Base-by-base conservation (phyloP, 192 early-diverging fungal genomes). In the Backusella psychrophila region DNA sequence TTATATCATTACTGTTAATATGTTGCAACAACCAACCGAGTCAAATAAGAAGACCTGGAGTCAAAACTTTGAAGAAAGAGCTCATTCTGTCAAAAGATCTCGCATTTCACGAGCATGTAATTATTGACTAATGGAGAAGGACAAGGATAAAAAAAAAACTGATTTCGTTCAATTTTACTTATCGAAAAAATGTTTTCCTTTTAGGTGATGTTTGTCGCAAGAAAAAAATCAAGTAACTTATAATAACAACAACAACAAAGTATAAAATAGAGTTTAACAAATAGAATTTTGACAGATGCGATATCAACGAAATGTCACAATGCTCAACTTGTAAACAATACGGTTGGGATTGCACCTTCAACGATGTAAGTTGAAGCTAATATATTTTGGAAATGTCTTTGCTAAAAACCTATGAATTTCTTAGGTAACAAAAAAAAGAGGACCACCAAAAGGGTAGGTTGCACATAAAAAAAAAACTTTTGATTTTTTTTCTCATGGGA, bases 381-480 rank as follows among this genome's bases (percentile, higher is more conserved):
- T 23, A 38, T 19, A 23, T 4, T 38, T n/a, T 59, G 21, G 2
- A 14, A 35, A 36, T 69, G 8, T 69, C n/a, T 52, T 34, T 33
- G 34, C 8, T 29, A 19, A 9, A n/a, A 38, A 38, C 38, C 35
- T 49, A 21, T 69, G 23, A 26, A 29, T 26, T 29, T 41, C 42
- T 52, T 69, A 78, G 71, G 72, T 67, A 29, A 72, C 72, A 23
- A 72, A 69, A 52, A 81, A 81, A 39, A 56, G 80, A 49, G 80
- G 80, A 11, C 80, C 80, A 15, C 80, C 80, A 68, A 81, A 81
- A 70, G 80, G 80, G 72, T 81, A 78, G 34, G 23, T 34, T 23
- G 17, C 19, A 74, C 39, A 74, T 65, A 63, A 39, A 46, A 41
- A 56, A 65, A 63, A 67, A 68, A 38, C 21, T 26, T 12, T 38